Conservation (phyloP, 805 yeast genomes). For the Suhomyces xylopsoci region DNA sequence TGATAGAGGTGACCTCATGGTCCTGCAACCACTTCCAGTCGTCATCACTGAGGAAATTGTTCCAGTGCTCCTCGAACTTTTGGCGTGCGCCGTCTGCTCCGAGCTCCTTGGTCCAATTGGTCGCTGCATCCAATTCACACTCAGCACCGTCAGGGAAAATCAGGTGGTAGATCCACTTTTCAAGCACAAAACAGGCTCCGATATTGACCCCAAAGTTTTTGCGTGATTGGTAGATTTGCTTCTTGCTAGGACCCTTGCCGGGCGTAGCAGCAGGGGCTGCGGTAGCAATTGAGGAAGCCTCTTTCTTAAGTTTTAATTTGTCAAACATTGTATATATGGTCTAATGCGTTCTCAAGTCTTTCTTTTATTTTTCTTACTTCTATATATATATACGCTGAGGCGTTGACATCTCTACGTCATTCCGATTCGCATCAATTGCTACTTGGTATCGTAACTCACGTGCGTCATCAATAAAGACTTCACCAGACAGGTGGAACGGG, state of each 20-base stretch:
- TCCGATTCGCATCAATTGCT: constrained; percentile 4
- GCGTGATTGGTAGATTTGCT: constrained; percentile 56
- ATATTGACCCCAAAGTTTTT: constrained; percentile 80
- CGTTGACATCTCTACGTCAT: background rate
- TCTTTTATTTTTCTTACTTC: too few species aligned
- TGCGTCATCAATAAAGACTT: background rate
- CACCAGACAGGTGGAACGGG: background rate
- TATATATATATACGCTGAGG: background rate
- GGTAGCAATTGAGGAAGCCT: constrained; percentile 18
- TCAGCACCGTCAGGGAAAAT: constrained; percentile 57
- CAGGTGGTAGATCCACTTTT: constrained; percentile 70
- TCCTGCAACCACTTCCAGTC: constrained; percentile 79
- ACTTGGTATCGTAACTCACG: background rate
- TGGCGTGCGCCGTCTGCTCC: constrained; percentile 55
- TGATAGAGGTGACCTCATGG: constrained; percentile 70
- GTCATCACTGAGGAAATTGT: constrained; percentile 52
- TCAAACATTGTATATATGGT: constrained; percentile 22
- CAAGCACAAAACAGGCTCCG: constrained; percentile 78
- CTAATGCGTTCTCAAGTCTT: too few species aligned
- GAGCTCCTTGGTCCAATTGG: constrained; percentile 41
- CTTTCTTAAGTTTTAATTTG: constrained; percentile 31
- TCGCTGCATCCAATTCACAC: constrained; percentile 74
- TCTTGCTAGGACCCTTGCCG: constrained; percentile 33
- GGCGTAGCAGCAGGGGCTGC: constrained; percentile 35
- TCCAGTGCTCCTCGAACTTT: constrained; percentile 65